These are phyloP conservation scores for Starmerella kuoi DNA, from an alignment of 805 yeast species.

Conservation along the genomic window DNA sequence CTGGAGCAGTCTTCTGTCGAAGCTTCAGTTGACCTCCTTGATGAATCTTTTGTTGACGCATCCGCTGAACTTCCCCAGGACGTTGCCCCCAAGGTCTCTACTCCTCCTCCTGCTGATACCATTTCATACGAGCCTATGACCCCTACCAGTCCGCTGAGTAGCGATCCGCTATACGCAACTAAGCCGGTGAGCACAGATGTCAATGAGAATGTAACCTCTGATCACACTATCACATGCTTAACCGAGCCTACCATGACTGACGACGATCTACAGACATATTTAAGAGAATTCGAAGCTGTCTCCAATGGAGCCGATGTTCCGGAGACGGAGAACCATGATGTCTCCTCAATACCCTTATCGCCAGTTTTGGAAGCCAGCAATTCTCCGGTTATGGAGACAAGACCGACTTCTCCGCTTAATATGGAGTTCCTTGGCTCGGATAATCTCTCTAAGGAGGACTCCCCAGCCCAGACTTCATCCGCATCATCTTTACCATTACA, in stretches of 20 bases:
- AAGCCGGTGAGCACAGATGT: neutral
- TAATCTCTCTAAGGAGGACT: neutral
- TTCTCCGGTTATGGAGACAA: neutral
- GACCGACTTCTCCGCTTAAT: neutral
- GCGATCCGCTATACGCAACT: neutral
- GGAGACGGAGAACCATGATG: constrained; percentile 2
- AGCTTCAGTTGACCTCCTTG: too few species aligned
- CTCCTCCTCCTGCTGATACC: too few species aligned
- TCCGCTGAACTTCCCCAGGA: too few species aligned
- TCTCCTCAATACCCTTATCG: neutral
- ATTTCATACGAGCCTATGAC: too few species aligned
- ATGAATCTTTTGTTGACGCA: too few species aligned
- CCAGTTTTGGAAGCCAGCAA: constrained; percentile 4
- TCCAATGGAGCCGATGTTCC: constrained; percentile 1
- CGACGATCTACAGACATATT: constrained; percentile 10
- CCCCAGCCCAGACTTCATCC: neutral
- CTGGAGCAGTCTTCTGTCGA: too few species aligned
- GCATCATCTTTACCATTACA: too few species aligned
- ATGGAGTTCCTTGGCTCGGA: neutral
- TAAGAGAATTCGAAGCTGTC: constrained; percentile 10
- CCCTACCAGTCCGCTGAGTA: neutral
- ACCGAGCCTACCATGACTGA: constrained; percentile 5
- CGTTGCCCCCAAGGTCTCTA: too few species aligned
- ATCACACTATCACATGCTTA: too few species aligned
- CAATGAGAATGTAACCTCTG: neutral